Conservation (phyloP, 352 stramenopile genomes). For the Pythium insidiosum region DNA sequence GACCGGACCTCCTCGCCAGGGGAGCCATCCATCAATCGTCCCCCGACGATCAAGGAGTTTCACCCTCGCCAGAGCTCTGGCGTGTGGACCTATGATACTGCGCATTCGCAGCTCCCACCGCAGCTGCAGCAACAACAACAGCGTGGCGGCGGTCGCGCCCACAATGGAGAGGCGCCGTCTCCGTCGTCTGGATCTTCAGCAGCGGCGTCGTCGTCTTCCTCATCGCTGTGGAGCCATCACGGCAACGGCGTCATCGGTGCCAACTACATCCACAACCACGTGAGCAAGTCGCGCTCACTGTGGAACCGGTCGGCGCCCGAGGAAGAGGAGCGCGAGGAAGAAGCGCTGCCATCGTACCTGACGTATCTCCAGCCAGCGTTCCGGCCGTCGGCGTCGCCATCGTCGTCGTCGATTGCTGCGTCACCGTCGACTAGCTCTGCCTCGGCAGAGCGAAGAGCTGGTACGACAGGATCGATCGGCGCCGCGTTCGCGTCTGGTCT, state of each 20-base stretch:
- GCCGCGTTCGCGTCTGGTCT: no score
- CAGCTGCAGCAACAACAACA: background rate
- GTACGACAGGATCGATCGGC: no score
- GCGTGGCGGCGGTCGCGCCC: no score
- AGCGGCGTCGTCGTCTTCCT: background rate
- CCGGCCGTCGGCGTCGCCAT: no score
- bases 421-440: background rate
- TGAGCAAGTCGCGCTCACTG: slow-evolving; percentile 21
- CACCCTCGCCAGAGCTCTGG: background rate
- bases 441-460: no score
- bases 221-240: background rate
- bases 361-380: slow-evolving; percentile 57
- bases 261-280: slow-evolving; percentile 6
- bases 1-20: background rate
- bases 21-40: background rate
- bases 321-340: slow-evolving; percentile 65
- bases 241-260: slow-evolving; percentile 3
- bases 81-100: slow-evolving; percentile 1
- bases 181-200: no score
- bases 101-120: background rate
- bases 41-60: background rate
- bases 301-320: slow-evolving; percentile 57
- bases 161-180: no score
- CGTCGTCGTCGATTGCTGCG: background rate
- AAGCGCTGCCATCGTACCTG: slow-evolving; percentile 61